Percentiles rank a stretch among this genome's conserved stretches.
phyloP scores from a whole-genome alignment of 1,139 yeast genomes.

The Pichia terricola region DNA sequence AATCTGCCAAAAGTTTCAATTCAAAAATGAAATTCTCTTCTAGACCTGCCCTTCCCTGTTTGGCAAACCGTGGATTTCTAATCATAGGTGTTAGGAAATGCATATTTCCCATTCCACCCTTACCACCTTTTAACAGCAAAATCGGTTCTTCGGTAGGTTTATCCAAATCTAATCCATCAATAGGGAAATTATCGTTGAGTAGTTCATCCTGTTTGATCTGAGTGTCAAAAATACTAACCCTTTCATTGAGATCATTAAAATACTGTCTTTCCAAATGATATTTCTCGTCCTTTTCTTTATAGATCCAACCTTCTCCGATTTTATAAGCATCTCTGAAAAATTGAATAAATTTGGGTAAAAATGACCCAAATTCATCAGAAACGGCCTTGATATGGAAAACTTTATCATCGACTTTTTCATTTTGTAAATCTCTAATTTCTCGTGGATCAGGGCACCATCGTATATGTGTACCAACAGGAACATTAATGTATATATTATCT shows the following conservation, averaged over 20 bases:
- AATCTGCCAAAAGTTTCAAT: constrained; percentile 77
- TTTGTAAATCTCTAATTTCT: constrained; percentile 29
- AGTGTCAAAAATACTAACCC: constrained; percentile 56
- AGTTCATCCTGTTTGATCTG: constrained; percentile 54
- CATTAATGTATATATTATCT: constrained; percentile 65
- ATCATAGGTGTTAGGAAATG: constrained; percentile 78
- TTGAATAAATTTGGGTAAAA: constrained; percentile 38
- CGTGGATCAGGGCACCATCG: constrained; percentile 80
- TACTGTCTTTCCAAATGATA: constrained; percentile 57
- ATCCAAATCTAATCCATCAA: constrained; percentile 67
- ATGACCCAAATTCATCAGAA: constrained; percentile 18
- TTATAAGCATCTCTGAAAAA: constrained; percentile 47
- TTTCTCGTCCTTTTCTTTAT: constrained; percentile 63
- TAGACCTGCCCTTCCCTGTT: constrained; percentile 64
- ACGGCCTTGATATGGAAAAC: constrained; percentile 21
- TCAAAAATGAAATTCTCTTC: constrained; percentile 68
- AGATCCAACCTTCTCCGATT: constrained; percentile 83
- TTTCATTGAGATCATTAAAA: constrained; percentile 52
- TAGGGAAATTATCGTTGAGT: constrained; percentile 59
- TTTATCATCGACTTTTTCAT: constrained; percentile 12
- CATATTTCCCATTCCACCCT: constrained; percentile 95
- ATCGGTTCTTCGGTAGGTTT: constrained; percentile 58
- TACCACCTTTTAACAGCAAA: constrained; percentile 73
- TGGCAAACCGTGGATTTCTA: constrained; percentile 84
- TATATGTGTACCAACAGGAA: constrained; percentile 85